Base-by-base conservation (phyloP, 495 filamentous ascomycete species). In the Penicillium arizonense region DNA sequence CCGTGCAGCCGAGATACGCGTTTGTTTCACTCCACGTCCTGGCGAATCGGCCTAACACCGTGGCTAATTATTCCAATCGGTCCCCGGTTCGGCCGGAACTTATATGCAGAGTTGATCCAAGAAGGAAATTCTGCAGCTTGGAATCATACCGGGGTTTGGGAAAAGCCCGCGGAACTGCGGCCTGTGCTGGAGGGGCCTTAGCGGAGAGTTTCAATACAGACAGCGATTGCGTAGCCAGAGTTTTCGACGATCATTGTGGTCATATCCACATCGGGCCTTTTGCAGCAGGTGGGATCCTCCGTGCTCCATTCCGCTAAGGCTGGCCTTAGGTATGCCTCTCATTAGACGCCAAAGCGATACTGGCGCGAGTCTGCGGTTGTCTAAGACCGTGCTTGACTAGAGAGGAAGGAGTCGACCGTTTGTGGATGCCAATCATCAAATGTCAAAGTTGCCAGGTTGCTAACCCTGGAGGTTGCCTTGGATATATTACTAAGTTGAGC, bases 1-100 rank as follows among this genome's bases (percentile, higher is more conserved):
- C 69, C 67, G 69, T 72, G 71, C 71, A 72, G 69, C 68, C 63
- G 65, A 72, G 58, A 68, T 68, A 72, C 71, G 71, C 71, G 69
- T 74, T 61, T 69, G 71, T 70, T 71, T 72, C 68, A 71, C 57
- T 61, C 41, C 46, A 34, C 32, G 37, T 33, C 37, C 48, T 43
- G 48, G 30, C 30, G 28, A 41, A 47, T 47, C 48, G 48, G 48
- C 37, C 48, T 30, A 21, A 20, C 28, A 43, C 28, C 38, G 47
- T 50, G 24, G 24, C 24, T 24, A 33, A 32, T 16, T 37, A 26
- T 33, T 47, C 35, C 44, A 16, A 16, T 47, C 5, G 3, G 33
- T 5, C n/a, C 14, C 36, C 45, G 45, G 45, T 34, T 47, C 45
- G 32, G 33, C 33, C 45, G 33, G 38, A 37, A 47, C 14, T 30